These are phyloP conservation scores for Podaxis pistillaris DNA, from an alignment of 768 basidiomycete species.

Conservation along the genomic window DNA sequence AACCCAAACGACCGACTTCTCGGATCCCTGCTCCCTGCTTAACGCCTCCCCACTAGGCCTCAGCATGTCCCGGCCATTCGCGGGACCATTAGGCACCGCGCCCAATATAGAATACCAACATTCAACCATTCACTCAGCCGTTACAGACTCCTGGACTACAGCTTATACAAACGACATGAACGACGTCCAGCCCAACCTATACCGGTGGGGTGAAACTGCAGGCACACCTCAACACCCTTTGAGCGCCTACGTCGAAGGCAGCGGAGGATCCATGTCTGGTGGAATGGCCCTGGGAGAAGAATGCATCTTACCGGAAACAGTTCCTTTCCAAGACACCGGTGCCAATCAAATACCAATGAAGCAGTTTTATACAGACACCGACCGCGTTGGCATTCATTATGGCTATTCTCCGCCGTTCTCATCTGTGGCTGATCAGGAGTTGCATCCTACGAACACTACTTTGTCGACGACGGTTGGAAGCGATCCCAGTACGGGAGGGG, in stretches of 20 bases:
- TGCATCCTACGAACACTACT: background rate
- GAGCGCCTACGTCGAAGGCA: background rate
- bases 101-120: background rate
- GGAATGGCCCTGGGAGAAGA: background rate
- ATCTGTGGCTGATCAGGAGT: background rate
- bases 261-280: background rate
- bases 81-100: background rate
- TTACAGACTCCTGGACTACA: background rate
- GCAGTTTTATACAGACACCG: background rate
- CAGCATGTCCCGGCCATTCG: background rate
- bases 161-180: background rate
- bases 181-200: background rate
- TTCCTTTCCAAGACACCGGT: background rate
- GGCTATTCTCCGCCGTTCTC: background rate
- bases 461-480: background rate
- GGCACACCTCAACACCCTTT: background rate
- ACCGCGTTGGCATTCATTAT: background rate
- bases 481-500: background rate
- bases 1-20: background rate
- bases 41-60: background rate
- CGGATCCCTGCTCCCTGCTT: background rate
- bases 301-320: background rate
- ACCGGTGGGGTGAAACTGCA: background rate
- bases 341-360: background rate
- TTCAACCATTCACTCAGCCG: background rate